A percentile compares a stretch with the other conserved stretches of the same genome.
phyloP scores from a whole-genome alignment of 1,284 basidiomycete species.

The Ceratobasidium sp. region DNA sequence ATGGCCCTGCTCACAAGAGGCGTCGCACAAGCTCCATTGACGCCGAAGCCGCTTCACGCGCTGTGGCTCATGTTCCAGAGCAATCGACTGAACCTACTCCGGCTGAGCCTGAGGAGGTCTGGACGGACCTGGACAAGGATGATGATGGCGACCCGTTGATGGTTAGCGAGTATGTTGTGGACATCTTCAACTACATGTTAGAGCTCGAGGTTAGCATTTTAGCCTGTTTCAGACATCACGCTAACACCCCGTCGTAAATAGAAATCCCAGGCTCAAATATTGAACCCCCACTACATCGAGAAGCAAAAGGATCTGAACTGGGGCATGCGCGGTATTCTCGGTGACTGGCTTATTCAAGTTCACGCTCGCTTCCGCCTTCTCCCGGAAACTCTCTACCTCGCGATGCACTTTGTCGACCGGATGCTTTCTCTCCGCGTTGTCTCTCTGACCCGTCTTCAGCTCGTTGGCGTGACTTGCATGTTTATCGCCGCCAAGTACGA shows the following conservation, averaged over 20 bases:
- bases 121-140: constrained; percentile 91
- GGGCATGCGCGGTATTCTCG: constrained; percentile 94
- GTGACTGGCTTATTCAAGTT: constrained; percentile 98
- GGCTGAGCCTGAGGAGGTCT: constrained; percentile 49
- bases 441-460: constrained; percentile 91
- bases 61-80: constrained; percentile 34
- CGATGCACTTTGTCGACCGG: constrained; percentile 95
- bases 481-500: constrained; percentile 97
- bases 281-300: constrained; percentile 91
- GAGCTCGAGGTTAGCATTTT: constrained; percentile 63
- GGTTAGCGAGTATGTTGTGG: constrained; percentile 96
- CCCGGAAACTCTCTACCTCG: constrained; percentile 96
- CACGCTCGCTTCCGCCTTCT: constrained; percentile 93
- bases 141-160: constrained; percentile 96
- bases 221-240: constrained; percentile 27
- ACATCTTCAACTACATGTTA: constrained; percentile 95
- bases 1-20: constrained; percentile 71
- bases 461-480: constrained; percentile 94
- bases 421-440: constrained; percentile 92
- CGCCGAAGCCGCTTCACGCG: constrained; percentile 63
- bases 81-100: not conserved
- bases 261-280: constrained; percentile 68
- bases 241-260: constrained; percentile 53
- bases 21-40: constrained; percentile 75
- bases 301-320: constrained; percentile 90